Base-by-base conservation (phyloP, 1,139 yeast species). In the Hyphopichia burtonii region DNA sequence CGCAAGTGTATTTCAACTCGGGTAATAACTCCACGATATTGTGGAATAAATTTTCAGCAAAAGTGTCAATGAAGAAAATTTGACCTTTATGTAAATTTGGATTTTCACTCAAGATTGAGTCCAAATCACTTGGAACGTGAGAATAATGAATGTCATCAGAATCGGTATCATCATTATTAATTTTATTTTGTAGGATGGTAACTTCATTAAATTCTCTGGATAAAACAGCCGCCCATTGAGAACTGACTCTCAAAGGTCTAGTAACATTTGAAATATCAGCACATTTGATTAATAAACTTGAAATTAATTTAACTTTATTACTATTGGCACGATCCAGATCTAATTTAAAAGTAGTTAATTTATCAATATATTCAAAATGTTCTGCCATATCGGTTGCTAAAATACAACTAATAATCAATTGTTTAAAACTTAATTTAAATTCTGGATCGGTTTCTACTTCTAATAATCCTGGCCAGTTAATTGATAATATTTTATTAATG, bases 261-360 rank as follows among this genome's bases (percentile, higher is more conserved):
- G 96, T 81, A 20, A 90, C 96, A 59, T 91, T 91, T 28, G 96
- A 87, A 40, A 91, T 90, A 63, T 91, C 98, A 1, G 97, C 97
- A 63, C 96, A 89, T 66, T 91, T 91, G 47, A 91, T 82, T 45
- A 91, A 73, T 45, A 89, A 66, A 22, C 89, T 78, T 35, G 83
- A 72, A 18, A 87, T 68, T 48, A 89, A 66, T 42, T 68, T 69
- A 16, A 69, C 73, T 50, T 53, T 61, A 50, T 56, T 60, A 40
- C 55, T 58, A 17, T 50, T 63, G 6, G 51, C 40, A 25, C 51
- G 53, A 20, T 61, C 51, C 23, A 53, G 41, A 39, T 56, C 53
- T 17, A 58, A 53, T 40, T 57, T 55, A 44, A 63, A 57, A n/a
- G 53, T 55, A 35, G 60, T 58, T 36, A 73, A 71, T 52, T 75